These are phyloP conservation scores for Acmispon strigosus DNA, from an alignment of 306 rosid genomes.

Conservation along the genomic window DNA sequence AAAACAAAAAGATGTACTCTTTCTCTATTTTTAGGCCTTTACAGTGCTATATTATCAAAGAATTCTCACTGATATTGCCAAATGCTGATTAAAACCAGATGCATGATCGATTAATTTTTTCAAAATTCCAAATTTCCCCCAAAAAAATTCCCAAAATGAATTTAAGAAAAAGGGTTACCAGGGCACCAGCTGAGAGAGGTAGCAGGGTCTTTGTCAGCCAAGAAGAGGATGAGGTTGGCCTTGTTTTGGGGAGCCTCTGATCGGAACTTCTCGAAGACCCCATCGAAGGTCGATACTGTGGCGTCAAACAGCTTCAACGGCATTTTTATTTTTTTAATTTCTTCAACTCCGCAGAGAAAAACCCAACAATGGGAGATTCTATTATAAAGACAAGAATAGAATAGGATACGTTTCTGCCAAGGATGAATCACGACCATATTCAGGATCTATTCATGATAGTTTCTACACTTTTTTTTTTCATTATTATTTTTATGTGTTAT, in stretches of 20 bases:
- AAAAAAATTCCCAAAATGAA: neutral
- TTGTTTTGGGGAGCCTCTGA: conserved; percentile 47
- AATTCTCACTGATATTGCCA: neutral
- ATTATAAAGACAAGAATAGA: neutral
- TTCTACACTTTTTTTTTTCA: no score
- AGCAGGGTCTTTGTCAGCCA: conserved; percentile 79
- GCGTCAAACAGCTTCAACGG: conserved; percentile 58
- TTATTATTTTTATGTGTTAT: no score
- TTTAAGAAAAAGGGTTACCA: conserved; percentile 23
- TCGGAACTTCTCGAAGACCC: conserved; percentile 57
- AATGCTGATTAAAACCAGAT: neutral
- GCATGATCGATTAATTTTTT: neutral
- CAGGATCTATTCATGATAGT: no score
- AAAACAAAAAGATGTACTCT: no score
- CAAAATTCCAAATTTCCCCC: neutral
- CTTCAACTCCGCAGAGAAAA: neutral
- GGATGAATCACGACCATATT: no score
- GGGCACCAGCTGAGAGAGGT: conserved; percentile 95
- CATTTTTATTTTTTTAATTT: conserved; percentile 17
- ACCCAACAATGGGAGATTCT: no score
- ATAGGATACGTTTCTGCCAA: neutral
- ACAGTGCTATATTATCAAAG: neutral
- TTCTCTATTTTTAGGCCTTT: no score
- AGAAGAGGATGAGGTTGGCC: conserved; percentile 68
- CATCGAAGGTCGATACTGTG: conserved; percentile 47